A percentile compares a stretch with the other conserved stretches of the same genome.
phyloP scores from a whole-genome alignment of 805 yeast species.

The Nakazawaea molendinolei region DNA sequence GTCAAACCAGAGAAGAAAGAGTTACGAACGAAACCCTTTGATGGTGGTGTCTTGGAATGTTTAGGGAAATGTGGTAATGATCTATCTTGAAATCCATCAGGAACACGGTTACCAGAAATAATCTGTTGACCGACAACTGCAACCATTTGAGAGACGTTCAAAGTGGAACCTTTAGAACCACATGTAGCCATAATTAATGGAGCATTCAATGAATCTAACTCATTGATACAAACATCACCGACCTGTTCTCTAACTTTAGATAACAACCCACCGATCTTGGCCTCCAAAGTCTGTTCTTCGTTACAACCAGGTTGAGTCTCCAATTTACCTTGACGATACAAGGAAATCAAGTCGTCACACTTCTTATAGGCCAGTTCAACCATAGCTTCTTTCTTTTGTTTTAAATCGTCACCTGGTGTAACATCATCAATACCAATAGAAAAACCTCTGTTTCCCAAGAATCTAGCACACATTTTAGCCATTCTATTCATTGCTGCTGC shows the following conservation, averaged over 20 bases:
- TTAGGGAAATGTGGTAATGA: constrained; percentile 95
- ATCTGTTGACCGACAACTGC: constrained; percentile 99
- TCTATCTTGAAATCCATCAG: constrained; percentile 99
- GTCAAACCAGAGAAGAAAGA: constrained; percentile 90
- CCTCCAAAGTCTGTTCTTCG: constrained; percentile 96
- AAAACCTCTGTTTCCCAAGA: constrained; percentile 89
- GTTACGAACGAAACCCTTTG: constrained; percentile 95
- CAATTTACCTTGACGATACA: constrained; percentile 74
- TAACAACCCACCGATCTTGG: constrained; percentile 91
- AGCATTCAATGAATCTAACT: constrained; percentile 84
- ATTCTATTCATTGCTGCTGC: constrained; percentile 95
- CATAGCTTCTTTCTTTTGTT: constrained; percentile 72
- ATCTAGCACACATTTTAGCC: constrained; percentile 98
- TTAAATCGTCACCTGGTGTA: constrained; percentile 81
- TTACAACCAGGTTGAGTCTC: constrained; percentile 99
- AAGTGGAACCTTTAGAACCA: constrained; percentile 97
- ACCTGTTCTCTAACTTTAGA: constrained; percentile 98
- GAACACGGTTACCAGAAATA: constrained; percentile 97
- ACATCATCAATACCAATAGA: constrained; percentile 97
- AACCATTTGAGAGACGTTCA: constrained; percentile 99
- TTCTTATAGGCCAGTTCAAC: constrained; percentile 86
- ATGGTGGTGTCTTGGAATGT: constrained; percentile 93
- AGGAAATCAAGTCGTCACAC: constrained; percentile 84
- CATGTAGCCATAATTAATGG: constrained; percentile 99
- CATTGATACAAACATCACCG: constrained; percentile 94